These are phyloP conservation scores for Solanum sitiens DNA, from an alignment of 257 asterid genomes.

Conservation along the genomic window DNA sequence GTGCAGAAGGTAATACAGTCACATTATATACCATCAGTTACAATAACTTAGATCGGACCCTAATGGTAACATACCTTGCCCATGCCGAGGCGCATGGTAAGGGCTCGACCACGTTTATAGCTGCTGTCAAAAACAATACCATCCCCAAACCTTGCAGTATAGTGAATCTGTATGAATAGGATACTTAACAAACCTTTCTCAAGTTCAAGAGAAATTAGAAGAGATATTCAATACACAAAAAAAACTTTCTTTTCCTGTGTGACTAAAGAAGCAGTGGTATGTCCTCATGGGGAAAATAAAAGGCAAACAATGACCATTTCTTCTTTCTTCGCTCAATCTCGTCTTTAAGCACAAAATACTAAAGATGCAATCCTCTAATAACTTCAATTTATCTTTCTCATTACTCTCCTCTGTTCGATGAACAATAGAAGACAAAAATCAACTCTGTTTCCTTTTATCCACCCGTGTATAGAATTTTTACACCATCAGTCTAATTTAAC, in stretches of 20 bases:
- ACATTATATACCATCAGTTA: neutral
- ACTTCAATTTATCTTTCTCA: neutral
- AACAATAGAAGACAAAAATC: neutral
- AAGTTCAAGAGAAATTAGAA: neutral
- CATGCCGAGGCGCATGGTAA: constrained; percentile 82
- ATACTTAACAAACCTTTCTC: neutral
- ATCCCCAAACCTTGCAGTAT: constrained; percentile 85
- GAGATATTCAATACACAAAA: neutral
- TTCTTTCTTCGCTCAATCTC: neutral
- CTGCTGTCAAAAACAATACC: constrained; percentile 80
- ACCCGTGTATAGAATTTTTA: neutral
- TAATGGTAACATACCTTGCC: constrained; percentile 49
- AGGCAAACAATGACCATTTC: neutral
- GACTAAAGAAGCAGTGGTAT: neutral
- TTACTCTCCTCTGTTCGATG: neutral
- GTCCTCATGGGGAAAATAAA: neutral
- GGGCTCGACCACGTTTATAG: constrained; percentile 75
- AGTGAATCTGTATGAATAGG: constrained; percentile 47
- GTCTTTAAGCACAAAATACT: neutral
- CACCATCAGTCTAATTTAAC: neutral
- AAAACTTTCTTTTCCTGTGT: neutral
- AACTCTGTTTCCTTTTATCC: neutral
- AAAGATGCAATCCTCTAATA: neutral
- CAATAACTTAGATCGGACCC: neutral
- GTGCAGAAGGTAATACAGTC: neutral